Conservation (phyloP, 805 yeast genomes). For the Candida anglica region DNA sequence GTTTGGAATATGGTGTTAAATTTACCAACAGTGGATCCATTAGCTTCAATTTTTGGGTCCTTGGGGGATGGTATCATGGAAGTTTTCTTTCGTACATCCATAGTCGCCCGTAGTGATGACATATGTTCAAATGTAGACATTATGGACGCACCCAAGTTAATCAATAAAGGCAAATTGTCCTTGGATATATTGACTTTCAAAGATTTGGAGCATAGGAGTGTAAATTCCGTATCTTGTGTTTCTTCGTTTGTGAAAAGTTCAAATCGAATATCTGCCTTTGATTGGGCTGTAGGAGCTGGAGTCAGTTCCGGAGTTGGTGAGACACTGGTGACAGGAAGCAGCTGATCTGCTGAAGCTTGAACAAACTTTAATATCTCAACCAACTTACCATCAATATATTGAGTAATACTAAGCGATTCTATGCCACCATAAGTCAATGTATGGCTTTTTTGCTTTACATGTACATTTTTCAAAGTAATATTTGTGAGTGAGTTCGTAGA, state of each 20-base stretch:
- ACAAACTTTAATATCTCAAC: conserved; percentile 23
- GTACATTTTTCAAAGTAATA: conserved; percentile 21
- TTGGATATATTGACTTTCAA: conserved; percentile 21
- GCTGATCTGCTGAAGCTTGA: too few relatives aligned
- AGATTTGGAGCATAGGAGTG: conserved; percentile 42
- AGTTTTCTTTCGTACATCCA: conserved; percentile 4
- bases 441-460: conserved; percentile 41
- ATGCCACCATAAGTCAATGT: conserved; percentile 47
- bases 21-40: background rate
- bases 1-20: conserved; percentile 34
- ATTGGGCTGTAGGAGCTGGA: conserved; percentile 6
- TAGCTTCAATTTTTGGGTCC: background rate
- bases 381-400: conserved; percentile 13
- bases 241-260: conserved; percentile 34
- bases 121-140: conserved; percentile 19
- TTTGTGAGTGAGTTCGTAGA: conserved; percentile 24
- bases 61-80: too few relatives aligned
- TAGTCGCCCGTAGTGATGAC: conserved; percentile 7
- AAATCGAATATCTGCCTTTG: conserved; percentile 49
- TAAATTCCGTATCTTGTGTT: conserved; percentile 22
- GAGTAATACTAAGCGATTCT: conserved; percentile 23
- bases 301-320: too few relatives aligned
- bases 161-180: conserved; percentile 18
- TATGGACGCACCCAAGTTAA: conserved; percentile 20
- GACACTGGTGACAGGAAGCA: too few relatives aligned